Conservation (phyloP, 2,329 filamentous ascomycete species). For the Byssoonygena ceratinophila region DNA sequence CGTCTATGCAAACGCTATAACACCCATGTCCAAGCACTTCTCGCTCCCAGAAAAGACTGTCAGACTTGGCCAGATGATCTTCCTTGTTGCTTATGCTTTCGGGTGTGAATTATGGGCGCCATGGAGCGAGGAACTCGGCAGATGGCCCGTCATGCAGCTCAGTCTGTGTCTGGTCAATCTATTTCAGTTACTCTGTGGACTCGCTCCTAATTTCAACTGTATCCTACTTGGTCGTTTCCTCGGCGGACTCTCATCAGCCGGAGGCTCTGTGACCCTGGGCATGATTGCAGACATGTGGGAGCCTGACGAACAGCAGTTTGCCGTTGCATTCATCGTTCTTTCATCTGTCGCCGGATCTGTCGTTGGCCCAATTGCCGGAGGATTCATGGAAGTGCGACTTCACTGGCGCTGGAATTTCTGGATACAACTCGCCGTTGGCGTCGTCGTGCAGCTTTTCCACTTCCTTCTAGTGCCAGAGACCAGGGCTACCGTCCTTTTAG, state of each 20-base stretch:
- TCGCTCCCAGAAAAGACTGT: constrained; percentile 55
- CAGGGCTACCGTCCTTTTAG: constrained; percentile 47
- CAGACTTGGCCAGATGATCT: constrained; percentile 62
- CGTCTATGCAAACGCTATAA: constrained; percentile 58
- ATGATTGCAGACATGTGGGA: constrained; percentile 56
- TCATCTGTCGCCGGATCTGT: constrained; percentile 46
- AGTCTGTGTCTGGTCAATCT: constrained; percentile 66
- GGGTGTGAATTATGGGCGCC: constrained; percentile 81
- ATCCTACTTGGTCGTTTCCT: constrained; percentile 59
- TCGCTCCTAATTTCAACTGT: constrained; percentile 60
- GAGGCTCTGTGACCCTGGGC: constrained; percentile 54
- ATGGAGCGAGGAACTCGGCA: constrained; percentile 72
- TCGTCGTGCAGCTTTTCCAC: constrained; percentile 42
- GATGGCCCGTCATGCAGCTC: constrained; percentile 62
- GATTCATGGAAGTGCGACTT: constrained; percentile 41
- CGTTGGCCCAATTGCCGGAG: constrained; percentile 42
- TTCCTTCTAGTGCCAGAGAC: constrained; percentile 46
- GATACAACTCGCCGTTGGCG: constrained; percentile 51
- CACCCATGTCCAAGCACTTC: constrained; percentile 55
- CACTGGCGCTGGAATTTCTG: constrained; percentile 54
- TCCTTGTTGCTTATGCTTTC: constrained; percentile 68
- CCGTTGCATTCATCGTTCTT: constrained; percentile 51
- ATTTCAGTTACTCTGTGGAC: constrained; percentile 60
- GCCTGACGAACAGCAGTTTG: constrained; percentile 47
- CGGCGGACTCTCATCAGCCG: constrained; percentile 52